Base-by-base conservation (phyloP, 2,329 filamentous ascomycete genomes). In the Pseudocercospora fuligena region DNA sequence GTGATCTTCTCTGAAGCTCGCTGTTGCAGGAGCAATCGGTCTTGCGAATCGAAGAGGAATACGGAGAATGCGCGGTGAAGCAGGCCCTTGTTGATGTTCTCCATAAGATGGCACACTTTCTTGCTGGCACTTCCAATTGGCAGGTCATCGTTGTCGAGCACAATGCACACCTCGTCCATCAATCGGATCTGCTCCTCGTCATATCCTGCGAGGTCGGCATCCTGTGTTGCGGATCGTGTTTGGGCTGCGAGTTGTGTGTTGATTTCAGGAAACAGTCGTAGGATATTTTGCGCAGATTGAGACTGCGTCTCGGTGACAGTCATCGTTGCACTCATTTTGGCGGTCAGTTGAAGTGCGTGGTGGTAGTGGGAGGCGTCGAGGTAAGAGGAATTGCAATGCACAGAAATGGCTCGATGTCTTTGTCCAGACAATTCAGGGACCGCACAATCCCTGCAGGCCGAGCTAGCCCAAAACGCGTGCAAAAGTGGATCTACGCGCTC, bases 151-250 rank as follows among this genome's bases (percentile, higher is more conserved):
- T 97, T 89, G 80, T 98, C 94, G 56, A 96, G 84, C 19, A 99
- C 95, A 78, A 99, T 98, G 86, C 95, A 99, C 59, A 97, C 91
- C 84, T 98, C 95, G 76, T 99, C 94, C 95, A 99, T 99, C 75
- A 99, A 83, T 60, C 94, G 90, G 76, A 97, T 97, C 83, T 99
- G 95, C 84, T 98, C 94, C 79, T 92, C 94, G 83, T 98, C 94
- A 83, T 98, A 96, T 60, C 94, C 95, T 64, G 90, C 90, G 53
- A 98, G 86, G 66, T 93, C 92, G 70, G 82, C 82, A 74, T 90
- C 89, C 76, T 77, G 77, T 27, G 71, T 77, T 56, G 80, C 91
- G 85, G 80, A 67, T 25, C 81, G 78, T 67, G 84, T 74, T 69
- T 82, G 79, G 60, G 83, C 82, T 61, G 87, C 87, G 60, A 89